Conservation (phyloP, 495 filamentous ascomycete species). For the Penicillium lagena region DNA sequence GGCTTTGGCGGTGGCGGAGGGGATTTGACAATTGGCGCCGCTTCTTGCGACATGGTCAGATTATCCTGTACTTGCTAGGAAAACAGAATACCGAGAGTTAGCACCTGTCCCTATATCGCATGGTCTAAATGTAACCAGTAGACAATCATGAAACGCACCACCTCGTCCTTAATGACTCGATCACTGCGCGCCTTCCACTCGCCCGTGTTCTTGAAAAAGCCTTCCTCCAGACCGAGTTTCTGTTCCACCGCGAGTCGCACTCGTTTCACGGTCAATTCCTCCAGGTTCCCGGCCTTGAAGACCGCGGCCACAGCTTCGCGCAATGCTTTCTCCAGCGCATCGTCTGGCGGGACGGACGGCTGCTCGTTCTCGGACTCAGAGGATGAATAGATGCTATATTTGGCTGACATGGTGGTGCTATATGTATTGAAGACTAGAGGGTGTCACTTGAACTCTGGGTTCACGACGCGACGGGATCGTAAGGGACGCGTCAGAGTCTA, state of each 20-base stretch:
- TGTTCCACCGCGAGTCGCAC: constrained; percentile 64
- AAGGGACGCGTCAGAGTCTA: no score
- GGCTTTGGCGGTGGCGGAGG: constrained; percentile 13
- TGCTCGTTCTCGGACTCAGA: constrained; percentile 13
- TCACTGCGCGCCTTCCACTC: constrained; percentile 82
- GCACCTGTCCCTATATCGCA: not conserved
- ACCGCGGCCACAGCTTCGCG: constrained; percentile 51
- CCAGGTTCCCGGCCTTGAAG: constrained; percentile 50
- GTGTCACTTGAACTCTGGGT: no score
- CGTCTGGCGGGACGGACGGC: constrained; percentile 21
- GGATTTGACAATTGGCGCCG: constrained; percentile 3
- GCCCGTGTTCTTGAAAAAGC: constrained; percentile 58
- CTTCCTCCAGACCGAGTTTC: constrained; percentile 55
- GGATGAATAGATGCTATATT: constrained; percentile 30
- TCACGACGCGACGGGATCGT: no score
- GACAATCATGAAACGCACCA: constrained; percentile 47
- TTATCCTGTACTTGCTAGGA: constrained; percentile 26
- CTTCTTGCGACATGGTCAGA: constrained; percentile 6
- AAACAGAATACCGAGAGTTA: constrained; percentile 3
- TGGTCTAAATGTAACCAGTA: not conserved
- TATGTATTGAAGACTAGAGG: not conserved
- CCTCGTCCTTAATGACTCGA: constrained; percentile 58
- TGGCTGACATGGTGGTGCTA: constrained; percentile 21
- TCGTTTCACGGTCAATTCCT: constrained; percentile 69
- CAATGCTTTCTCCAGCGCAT: constrained; percentile 46